These are phyloP conservation scores for Penicillium sp. DNA, from an alignment of 2,329 filamentous ascomycete species.

Conservation along the genomic window DNA sequence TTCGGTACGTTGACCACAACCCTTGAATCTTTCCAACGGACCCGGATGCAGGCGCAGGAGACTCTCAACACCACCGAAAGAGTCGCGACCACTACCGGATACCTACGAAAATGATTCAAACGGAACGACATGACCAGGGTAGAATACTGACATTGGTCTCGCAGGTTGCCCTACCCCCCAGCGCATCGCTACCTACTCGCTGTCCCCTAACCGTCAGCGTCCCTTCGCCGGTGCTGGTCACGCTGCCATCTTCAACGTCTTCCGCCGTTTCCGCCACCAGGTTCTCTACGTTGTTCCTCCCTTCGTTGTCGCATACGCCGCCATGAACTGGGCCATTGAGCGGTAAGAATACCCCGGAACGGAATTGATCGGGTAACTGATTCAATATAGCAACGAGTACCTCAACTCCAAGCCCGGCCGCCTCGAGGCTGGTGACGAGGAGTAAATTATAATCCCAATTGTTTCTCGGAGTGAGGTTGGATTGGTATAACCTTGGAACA, in stretches of 20 bases:
- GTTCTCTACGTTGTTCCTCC: slow-evolving; percentile 87
- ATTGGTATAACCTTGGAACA: slow-evolving; percentile 17
- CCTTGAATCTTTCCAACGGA: slow-evolving; percentile 14
- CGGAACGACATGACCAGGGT: not conserved
- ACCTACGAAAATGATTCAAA: not conserved
- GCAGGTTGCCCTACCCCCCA: slow-evolving; percentile 48
- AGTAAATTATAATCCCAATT: slow-evolving; percentile 31
- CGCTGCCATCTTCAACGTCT: slow-evolving; percentile 93
- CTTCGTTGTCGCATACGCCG: slow-evolving; percentile 74
- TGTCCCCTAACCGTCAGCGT: slow-evolving; percentile 87
- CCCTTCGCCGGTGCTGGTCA: slow-evolving; percentile 76
- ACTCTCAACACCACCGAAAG: not conserved
- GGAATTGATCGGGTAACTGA: slow-evolving; percentile 7
- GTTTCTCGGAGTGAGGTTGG: slow-evolving; percentile 7
- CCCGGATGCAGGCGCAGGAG: slow-evolving; percentile 15
- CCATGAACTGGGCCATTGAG: slow-evolving; percentile 89
- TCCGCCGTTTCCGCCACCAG: slow-evolving; percentile 81
- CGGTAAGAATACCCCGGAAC: slow-evolving; percentile 62
- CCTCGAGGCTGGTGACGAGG: slow-evolving; percentile 30
- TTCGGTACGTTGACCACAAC: slow-evolving; percentile 63
- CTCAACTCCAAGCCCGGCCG: slow-evolving; percentile 54
- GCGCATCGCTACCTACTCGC: slow-evolving; percentile 68
- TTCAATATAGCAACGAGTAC: slow-evolving; percentile 48
- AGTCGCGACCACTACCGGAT: not conserved
- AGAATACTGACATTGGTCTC: slow-evolving; percentile 4